Base-by-base conservation (phyloP, 768 basidiomycete species). In the Obba rivulosa region DNA sequence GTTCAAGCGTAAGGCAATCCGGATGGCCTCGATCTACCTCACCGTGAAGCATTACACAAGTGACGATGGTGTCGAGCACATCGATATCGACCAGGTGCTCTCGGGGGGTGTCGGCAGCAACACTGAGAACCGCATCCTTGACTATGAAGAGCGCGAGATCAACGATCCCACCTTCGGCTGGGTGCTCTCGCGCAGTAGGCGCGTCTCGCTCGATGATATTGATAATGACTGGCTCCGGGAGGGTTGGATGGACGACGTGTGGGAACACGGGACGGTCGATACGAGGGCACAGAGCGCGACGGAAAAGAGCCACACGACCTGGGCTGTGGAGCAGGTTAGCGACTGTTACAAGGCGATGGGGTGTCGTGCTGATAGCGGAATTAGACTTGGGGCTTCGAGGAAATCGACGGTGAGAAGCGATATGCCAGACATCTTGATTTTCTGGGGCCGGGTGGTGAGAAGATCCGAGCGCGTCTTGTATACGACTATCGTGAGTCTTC, bases 401-500 rank as follows among this genome's bases (percentile, higher is more conserved):
- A 70, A 3, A 66, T 83, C 54, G 66, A 83, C 13, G 79, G 71
- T 22, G 77, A 79, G 58, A 76, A 81, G 56, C 69, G 81, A 50
- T 80, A 87, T 55, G 69, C 73, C 3, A 72, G 85, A 47, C 80
- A 76, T 55, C 65, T 85, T 52, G 72, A 75, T 52, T 87, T 87
- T 63, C 79, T 75, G 4, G 83, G 83, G 1, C 76, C 83, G 3
- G 58, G 69, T 25, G 78, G 69, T 9, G 75, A 83, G 55, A 76
- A 78, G 13, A 78, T 87, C 42, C 68, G 77, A 48, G 68, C 71
- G 9, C 75, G 71, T 36, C 60, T 87, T 34, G 70, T 83, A 17
- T 89, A 87, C 51, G 83, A 87, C 57, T 87, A 87, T 53, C 48
- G 85, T 86, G 45, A 64, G 83, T 67, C 20, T 17, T 8, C 41